Conservation (phyloP, 225 moss, liverwort and hornwort species). For the Bryoerythrophyllum caledonicum region DNA sequence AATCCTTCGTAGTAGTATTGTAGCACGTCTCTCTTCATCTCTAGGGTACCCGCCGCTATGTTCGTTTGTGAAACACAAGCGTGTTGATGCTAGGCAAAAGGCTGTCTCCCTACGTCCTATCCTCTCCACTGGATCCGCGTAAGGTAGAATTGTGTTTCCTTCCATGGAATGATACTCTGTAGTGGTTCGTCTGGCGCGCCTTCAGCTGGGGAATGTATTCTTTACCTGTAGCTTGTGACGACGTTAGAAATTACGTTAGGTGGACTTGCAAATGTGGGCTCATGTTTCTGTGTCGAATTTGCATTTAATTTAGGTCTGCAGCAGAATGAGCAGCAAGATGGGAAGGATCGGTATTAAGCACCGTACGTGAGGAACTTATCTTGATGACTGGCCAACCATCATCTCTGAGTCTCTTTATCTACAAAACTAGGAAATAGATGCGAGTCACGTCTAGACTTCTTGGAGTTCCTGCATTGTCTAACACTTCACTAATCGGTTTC, state of each 20-base stretch:
- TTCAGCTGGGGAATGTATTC: background rate
- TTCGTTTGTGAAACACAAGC: background rate
- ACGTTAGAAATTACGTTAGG: background rate
- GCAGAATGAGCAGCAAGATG: conserved; percentile 45
- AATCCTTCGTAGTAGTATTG: background rate
- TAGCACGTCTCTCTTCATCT: background rate
- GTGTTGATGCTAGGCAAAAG: background rate
- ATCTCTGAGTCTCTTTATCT: conserved; percentile 29
- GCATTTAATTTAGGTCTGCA: conserved; percentile 30
- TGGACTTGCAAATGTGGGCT: background rate
- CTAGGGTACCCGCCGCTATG: background rate
- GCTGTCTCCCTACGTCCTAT: background rate
- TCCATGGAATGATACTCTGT: background rate
- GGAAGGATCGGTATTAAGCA: conserved; percentile 34
- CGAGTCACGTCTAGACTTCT: background rate
- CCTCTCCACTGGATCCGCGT: background rate
- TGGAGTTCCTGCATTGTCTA: background rate
- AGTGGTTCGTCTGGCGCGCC: background rate
- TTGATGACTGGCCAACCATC: conserved; percentile 35
- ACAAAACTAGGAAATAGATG: conserved; percentile 51
- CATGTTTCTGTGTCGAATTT: conserved; percentile 21
- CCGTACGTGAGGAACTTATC: conserved; percentile 34
- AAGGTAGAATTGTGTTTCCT: background rate
- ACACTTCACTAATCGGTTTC: background rate
- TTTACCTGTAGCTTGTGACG: background rate